phyloP scores from a whole-genome alignment of 2,329 filamentous ascomycete species.

The Chaetomium sp. region DNA sequence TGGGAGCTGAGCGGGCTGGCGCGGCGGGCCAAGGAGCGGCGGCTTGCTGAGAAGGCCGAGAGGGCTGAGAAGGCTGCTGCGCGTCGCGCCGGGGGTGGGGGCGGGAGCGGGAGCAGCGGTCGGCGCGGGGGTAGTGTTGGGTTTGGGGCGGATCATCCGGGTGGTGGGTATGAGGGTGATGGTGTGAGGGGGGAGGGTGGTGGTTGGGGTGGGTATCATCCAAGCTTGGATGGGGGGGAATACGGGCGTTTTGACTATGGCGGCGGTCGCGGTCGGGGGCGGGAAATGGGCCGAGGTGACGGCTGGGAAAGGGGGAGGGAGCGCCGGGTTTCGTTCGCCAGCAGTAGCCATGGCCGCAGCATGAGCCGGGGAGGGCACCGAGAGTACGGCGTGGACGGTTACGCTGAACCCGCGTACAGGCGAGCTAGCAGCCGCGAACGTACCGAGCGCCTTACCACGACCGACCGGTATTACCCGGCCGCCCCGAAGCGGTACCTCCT shows the following conservation, averaged over 20 bases:
- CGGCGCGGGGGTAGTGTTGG: neutral
- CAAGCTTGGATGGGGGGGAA: neutral
- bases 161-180: no score
- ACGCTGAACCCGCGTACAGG: neutral
- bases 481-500: neutral
- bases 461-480: constrained; percentile 3
- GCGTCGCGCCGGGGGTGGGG: neutral
- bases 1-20: constrained; percentile 37
- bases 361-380: constrained; percentile 5
- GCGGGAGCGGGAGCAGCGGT: neutral
- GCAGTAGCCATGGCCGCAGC: constrained; percentile 10
- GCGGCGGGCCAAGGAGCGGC: constrained; percentile 16
- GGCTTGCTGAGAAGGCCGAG: constrained; percentile 19
- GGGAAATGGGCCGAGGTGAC: neutral
- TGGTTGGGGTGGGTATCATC: neutral
- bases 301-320: neutral
- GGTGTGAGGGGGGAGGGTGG: neutral
- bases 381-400: neutral
- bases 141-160: neutral
- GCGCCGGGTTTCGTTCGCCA: neutral
- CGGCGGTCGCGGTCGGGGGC: no score
- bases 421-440: constrained; percentile 9
- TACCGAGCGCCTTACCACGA: neutral
- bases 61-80: constrained; percentile 26
- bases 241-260: neutral